Base-by-base conservation (phyloP, 1,284 basidiomycete genomes). In the Lignosus rhinocerotis region DNA sequence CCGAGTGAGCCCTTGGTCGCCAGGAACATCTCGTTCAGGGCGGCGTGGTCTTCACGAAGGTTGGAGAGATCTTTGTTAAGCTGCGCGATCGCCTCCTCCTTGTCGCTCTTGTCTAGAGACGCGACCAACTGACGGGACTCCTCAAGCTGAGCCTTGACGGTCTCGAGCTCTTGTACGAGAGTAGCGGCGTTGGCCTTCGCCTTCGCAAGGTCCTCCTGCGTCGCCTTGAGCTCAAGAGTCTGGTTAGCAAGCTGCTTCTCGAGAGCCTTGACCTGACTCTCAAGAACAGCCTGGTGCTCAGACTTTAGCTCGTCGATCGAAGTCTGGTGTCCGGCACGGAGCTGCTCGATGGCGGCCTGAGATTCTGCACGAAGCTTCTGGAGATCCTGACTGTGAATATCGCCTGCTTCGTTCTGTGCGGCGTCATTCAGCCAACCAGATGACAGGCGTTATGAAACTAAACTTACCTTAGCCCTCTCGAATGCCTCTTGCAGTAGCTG, bases 191-290 rank as follows among this genome's bases (percentile, higher is more conserved):
- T 73, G 1, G 79, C 70, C 72, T 93, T 93, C 8, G 88, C 80
- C 74, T 92, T 93, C 1, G 79, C 70, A 39, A 93, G 83, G 68
- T 93, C 92, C 60, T 93, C 90, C 66, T 87, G 84, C 0, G 92
- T 91, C 9, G 90, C 92, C 69, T 87, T 90, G 49, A 93, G 80
- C 66, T 93, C 89, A 39, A 92, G 72, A 51, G 74, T 82, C 63
- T 86, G 77, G 55, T 74, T 81, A 52, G 75, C 77, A 53, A 91
- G 79, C 68, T 84, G 80, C 74, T 92, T 90, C 71, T 88, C 84
- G 19, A 88, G 74, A 1, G 71, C 72, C 61, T 80, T 80, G 42
- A 83, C 76, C 66, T 88, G 80, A 31, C 78, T 77, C 52, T 86
- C 84, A 17, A 91, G 75, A 6, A 72, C 64, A 19, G 79, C 78